Base-by-base conservation (phyloP, 73 alveolate species). In the Blepharisma japonicum region DNA sequence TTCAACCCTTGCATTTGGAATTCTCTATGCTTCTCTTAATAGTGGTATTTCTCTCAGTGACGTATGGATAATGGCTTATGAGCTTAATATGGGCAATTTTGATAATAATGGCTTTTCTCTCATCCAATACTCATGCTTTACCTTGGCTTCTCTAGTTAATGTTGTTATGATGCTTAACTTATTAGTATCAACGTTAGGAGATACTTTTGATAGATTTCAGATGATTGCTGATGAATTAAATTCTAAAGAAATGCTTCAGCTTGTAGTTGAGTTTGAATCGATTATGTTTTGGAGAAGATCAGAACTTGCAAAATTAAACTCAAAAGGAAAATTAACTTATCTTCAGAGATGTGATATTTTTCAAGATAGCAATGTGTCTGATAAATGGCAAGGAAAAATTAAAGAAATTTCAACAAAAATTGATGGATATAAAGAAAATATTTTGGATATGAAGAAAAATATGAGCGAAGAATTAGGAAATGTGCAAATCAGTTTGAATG, bases 171-270 rank as follows among this genome's bases (percentile, higher is more conserved):
- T 70, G 23, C 20, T 70, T 18, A 70, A 70, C 4, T n/a, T 70
- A 2, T 4, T 70, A 45, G 27, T 70, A 14, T 70, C 80, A 14
- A 70, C 27, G 2, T 25, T 70, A 39, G 80, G 80, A 5, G 80
- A 70, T 70, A 39, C 80, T 70, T 70, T 14, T 70, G 80, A 70
- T 70, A 47, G 27, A n/a, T 70, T 70, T 4, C 80, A 70, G 5
- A 7, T 14, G 20, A 11, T 14, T 8, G 42, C 32, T 45, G 61
- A 9, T 2, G 56, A 70, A 45, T 14, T 45, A 7, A 54, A 45
- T 9, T 7, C 25, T 45, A 9, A 38, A 45, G 80, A 70, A 70
- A 70, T 70, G 80, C 14, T 45, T 2, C 32, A 70, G 5, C 2
- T 70, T 1, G 45, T 70, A 0, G 2, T 70, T 9, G 80, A 70